Evolutionary conservation across 2,329 filamentous ascomycete genomes (phyloP), one percentile per base, ranked within the genome.

Genomic region (Saccharata proteae): DNA sequence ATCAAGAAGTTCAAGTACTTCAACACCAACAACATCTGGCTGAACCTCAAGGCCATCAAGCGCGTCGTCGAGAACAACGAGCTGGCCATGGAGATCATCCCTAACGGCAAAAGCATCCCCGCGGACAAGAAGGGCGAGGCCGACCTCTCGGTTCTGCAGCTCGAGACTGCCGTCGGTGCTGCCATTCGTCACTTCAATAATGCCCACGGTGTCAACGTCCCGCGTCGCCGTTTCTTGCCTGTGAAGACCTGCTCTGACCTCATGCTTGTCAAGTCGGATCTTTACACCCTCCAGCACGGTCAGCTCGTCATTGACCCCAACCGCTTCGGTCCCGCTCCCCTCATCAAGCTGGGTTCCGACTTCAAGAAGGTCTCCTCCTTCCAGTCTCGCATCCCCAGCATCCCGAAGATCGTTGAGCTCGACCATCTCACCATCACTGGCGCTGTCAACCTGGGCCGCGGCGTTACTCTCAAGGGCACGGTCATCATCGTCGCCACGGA

Each of bases 1-100:
- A 98, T 98, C 73, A 98, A 98, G 80, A 98, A 98, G 74, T 98
- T 98, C 80, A 94, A 93, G 74, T 98, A 98, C 77, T 98, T 98
- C 80, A 98, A 98, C 77, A 98, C 90, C 64, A 98, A 98, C 81
- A 98, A 98, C 75, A 94, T 98, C 65, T 98, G 90, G 90, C 81
- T 98, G 72, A 93, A 93, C 68, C 73, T 94, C 49, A 78, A 83
- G 57, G 90, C 90, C 46, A 81, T 98, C 65, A 96, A 96, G 80
- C 86, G 90, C 39, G 85, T 98, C 33, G 90, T 98, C 6, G 90
- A 96, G 74, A 85, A 92, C 62, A 84, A 93, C 59, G 88, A 96
- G 69, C 78, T 98, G 33, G 82, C 86, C 65, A 93, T 98, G 82
- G 90, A 98, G 68, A 98, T 98, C 58, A 98, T 98, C 49, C 86